Percentiles rank a stretch among this genome's conserved stretches.
Evolutionary conservation across 148 eudicot species (phyloP).

Genomic region (Rheum nobile): DNA sequence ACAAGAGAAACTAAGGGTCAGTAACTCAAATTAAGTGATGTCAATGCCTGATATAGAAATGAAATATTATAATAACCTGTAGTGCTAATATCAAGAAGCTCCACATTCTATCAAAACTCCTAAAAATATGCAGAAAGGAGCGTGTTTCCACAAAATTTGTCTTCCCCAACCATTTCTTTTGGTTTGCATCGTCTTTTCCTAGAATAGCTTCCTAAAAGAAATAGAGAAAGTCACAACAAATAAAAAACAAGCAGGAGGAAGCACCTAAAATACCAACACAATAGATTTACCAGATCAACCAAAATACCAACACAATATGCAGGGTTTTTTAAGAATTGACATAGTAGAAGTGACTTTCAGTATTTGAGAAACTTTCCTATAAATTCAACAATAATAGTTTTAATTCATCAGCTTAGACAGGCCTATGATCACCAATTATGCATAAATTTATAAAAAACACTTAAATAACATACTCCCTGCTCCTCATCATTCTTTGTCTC

Average conservation of each 20-base stretch:
- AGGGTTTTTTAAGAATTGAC: neutral
- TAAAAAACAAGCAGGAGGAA: neutral
- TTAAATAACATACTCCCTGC: conserved; percentile 40
- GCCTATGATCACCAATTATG: neutral
- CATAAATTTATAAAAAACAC: neutral
- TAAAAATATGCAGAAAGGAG: conserved; percentile 83
- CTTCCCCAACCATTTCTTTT: conserved; percentile 76
- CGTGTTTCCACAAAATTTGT: conserved; percentile 89
- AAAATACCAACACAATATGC: neutral
- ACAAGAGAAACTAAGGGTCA: conserved; percentile 10
- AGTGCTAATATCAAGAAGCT: conserved; percentile 72
- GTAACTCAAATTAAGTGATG: neutral
- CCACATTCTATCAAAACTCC: conserved; percentile 99
- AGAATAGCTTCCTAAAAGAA: conserved; percentile 23
- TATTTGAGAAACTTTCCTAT: neutral
- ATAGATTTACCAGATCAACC: too few relatives aligned
- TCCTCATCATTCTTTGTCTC: conserved; percentile 46
- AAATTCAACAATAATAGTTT: neutral
- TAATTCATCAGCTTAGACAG: neutral
- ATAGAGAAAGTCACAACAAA: neutral
- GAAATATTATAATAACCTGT: conserved; percentile 46
- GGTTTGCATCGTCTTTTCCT: conserved; percentile 24
- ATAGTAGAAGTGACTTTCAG: neutral
- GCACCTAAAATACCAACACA: neutral
- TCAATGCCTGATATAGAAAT: neutral